These are phyloP conservation scores for Insectozyma bohioensis DNA, from an alignment of 1,139 yeast species.

Conservation along the genomic window DNA sequence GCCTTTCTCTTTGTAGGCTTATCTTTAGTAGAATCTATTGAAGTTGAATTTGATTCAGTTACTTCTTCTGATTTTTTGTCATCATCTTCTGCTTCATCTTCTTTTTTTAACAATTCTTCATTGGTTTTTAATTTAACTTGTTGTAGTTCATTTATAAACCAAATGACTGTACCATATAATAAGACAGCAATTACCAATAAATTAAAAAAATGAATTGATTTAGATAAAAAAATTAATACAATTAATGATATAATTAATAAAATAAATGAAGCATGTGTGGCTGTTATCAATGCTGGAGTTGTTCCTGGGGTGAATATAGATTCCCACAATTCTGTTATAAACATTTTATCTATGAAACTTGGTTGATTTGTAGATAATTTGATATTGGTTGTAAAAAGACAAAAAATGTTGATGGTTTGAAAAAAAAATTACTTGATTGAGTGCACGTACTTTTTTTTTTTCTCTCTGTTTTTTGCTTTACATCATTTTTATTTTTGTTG, in stretches of 20 bases:
- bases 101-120: conserved; percentile 17
- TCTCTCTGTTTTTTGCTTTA: background rate
- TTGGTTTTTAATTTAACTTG: conserved; percentile 39
- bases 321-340: conserved; percentile 78
- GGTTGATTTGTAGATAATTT: too few species aligned
- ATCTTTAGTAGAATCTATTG: conserved; percentile 1
- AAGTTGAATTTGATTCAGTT: conserved; percentile 6
- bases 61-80: too few species aligned
- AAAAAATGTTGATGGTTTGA: too few species aligned
- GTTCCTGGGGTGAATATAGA: conserved; percentile 95
- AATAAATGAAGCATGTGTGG: conserved; percentile 44
- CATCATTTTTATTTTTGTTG: background rate
- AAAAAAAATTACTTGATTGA: too few species aligned
- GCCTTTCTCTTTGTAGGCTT: conserved; percentile 14
- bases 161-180: conserved; percentile 77
- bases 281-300: conserved; percentile 78
- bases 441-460: conserved; percentile 1
- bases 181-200: conserved; percentile 66
- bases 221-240: conserved; percentile 59
- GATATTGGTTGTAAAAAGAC: too few species aligned
- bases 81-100: conserved; percentile 10
- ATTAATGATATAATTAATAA: conserved; percentile 45
- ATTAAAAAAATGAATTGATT: conserved; percentile 75
- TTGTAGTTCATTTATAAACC: conserved; percentile 81
- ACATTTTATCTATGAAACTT: too few species aligned